phyloP scores from a whole-genome alignment of 768 basidiomycete genomes.

The Neoboletus magnificus region DNA sequence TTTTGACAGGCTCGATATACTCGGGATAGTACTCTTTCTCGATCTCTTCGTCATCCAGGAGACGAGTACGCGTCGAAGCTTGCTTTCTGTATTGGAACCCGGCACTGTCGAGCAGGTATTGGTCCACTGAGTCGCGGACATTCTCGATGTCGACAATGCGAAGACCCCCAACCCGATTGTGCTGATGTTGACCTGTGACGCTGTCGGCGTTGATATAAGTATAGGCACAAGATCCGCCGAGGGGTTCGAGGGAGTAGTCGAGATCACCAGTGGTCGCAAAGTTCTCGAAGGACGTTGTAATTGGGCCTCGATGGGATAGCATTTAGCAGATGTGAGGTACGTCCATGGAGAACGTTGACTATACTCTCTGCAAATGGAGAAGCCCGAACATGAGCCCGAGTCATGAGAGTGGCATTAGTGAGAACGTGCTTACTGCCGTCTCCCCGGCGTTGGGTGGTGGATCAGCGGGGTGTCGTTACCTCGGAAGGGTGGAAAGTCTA shows the following conservation, averaged over 20 bases:
- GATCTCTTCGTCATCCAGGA: not conserved
- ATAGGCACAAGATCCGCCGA: not conserved
- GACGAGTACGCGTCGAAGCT: not conserved
- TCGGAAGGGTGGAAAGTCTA: not conserved
- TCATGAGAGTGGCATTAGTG: not conserved
- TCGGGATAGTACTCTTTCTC: not conserved
- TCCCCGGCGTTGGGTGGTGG: not conserved
- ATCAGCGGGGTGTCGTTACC: too few species aligned
- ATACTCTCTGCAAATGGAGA: not conserved
- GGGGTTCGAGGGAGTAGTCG: not conserved
- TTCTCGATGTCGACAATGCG: not conserved
- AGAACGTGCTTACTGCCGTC: not conserved
- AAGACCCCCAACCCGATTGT: not conserved
- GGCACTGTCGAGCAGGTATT: not conserved
- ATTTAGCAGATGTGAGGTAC: not conserved
- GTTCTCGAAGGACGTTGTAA: not conserved
- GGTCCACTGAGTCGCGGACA: not conserved
- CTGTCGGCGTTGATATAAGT: not conserved
- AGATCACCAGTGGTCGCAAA: too few species aligned
- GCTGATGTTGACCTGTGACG: not conserved
- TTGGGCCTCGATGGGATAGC: not conserved
- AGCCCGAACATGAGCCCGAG: not conserved
- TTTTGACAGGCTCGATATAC: not conserved
- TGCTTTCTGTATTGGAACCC: not conserved
- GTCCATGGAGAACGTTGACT: not conserved